Evolutionary conservation across 352 stramenopile genomes (phyloP).

Genomic region (Pythium biforme): DNA sequence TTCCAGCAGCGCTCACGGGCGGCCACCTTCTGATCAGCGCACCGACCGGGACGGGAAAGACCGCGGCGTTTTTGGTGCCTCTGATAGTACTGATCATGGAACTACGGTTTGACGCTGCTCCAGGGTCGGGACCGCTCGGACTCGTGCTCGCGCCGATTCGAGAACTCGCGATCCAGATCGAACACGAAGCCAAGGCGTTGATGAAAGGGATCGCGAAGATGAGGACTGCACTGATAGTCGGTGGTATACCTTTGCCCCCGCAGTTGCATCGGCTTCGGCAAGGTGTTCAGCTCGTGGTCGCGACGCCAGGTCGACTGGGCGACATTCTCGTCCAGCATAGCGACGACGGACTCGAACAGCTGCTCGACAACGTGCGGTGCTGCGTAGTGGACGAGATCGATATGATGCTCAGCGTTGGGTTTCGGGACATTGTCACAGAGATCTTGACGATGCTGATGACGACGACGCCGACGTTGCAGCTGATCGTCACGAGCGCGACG

Average conservation of each 20-base stretch:
- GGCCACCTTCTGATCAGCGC: conserved; percentile 56
- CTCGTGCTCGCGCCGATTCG: conserved; percentile 64
- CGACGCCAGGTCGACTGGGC: conserved; percentile 61
- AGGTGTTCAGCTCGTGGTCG: conserved; percentile 64
- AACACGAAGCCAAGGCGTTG: conserved; percentile 52
- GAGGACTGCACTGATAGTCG: conserved; percentile 66
- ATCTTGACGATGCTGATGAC: conserved; percentile 38
- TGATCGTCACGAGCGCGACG: conserved; percentile 67
- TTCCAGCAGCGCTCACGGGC: conserved; percentile 46
- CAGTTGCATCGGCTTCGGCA: conserved; percentile 61
- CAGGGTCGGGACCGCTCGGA: conserved; percentile 20
- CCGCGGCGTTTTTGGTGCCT: conserved; percentile 61
- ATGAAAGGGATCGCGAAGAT: conserved; percentile 56
- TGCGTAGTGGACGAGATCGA: conserved; percentile 80
- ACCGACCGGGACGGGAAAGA: conserved; percentile 74
- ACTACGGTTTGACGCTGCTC: not conserved
- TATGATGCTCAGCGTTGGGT: conserved; percentile 65
- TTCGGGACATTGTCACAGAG: conserved; percentile 44
- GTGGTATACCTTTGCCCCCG: conserved; percentile 58
- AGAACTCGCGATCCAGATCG: conserved; percentile 76
- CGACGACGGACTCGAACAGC: not conserved
- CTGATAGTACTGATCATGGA: conserved; percentile 40
- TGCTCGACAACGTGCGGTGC: conserved; percentile 36
- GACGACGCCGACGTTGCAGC: conserved; percentile 24
- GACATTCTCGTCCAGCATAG: conserved; percentile 35